Base-by-base conservation (phyloP, 257 asterid species). In the Salvia rosmarinus region DNA sequence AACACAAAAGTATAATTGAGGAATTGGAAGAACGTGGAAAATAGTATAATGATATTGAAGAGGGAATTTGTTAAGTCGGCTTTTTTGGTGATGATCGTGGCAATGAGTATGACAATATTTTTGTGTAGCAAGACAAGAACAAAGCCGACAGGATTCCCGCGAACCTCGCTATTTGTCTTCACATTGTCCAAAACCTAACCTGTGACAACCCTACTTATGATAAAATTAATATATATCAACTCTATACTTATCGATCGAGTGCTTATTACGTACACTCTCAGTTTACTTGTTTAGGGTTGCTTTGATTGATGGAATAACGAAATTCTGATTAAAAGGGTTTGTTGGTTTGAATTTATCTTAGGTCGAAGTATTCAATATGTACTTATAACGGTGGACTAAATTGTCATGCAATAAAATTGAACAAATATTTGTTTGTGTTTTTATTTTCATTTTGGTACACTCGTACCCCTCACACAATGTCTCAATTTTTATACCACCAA, bases 21-120 rank as follows among this genome's bases (percentile, higher is more conserved):
- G 81, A 28, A 83, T 28, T 64, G 86, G 77, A 67, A 83, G 89
- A 85, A 78, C 90, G 84, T 85, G 92, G 84, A 68, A 37, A 47
- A 11, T 47, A 75, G 9, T n/a, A 54, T 32, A 54, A 56, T 44
- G 37, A 8, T 44, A 30, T 55, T 64, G 39, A 37, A 64, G 50
- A 64, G 64, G 57, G 46, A 9, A 12, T 20, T 13, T 6, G 14
- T 39, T 19, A 62, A 68, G 86, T 60, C 73, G 84, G 82, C 80
- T 47, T 61, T 61, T 43, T 40, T 3, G 66, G 39, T 32, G 64
- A 46, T 54, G 80, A 76, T 81, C 88, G 88, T 84, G 91, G 85
- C 49, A 74, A 80, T 82, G 69, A 83, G 81, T 64, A 52, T 60
- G 82, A 35, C 67, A 44, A 9, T 3, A 19, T 16, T 11, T 80